phyloP scores from a whole-genome alignment of 805 yeast species.

The Kazachstania psychrophila region DNA sequence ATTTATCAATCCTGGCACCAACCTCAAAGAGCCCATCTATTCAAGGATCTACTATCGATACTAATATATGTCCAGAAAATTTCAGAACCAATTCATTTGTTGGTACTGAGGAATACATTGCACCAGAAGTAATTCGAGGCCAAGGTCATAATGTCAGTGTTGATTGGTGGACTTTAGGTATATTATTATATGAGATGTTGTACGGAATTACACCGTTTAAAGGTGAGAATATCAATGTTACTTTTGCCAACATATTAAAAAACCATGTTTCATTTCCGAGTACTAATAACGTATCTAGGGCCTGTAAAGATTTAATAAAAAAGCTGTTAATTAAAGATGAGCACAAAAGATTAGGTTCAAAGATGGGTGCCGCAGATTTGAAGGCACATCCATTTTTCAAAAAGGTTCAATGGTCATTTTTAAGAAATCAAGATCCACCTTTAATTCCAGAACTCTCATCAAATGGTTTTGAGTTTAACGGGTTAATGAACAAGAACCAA shows the following conservation, averaged over 20 bases:
- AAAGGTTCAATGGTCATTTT: conserved; percentile 87
- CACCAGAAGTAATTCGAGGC: conserved; percentile 96
- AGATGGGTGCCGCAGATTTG: conserved; percentile 90
- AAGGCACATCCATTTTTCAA: conserved; percentile 89
- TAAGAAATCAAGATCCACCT: conserved; percentile 90
- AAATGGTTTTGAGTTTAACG: conserved; percentile 43
- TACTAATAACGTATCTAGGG: conserved; percentile 52
- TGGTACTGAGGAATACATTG: conserved; percentile 97
- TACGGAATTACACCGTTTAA: conserved; percentile 95
- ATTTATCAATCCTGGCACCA: conserved; percentile 80
- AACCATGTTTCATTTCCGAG: conserved; percentile 77
- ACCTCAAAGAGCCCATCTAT: conserved; percentile 59
- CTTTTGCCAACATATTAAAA: conserved; percentile 80
- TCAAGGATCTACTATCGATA: conserved; percentile 48
- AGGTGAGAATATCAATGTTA: conserved; percentile 78
- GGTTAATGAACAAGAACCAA: too few species aligned
- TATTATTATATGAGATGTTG: conserved; percentile 85
- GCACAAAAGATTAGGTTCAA: conserved; percentile 77
- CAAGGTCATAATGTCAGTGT: conserved; percentile 97
- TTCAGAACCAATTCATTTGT: conserved; percentile 96
- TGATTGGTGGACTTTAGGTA: conserved; percentile 99
- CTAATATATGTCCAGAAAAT: conserved; percentile 91
- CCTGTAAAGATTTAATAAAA: conserved; percentile 69
- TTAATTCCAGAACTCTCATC: conserved; percentile 75
- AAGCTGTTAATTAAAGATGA: conserved; percentile 86